Percentiles rank a stretch among this genome's conserved stretches.
phyloP scores from a whole-genome alignment of 805 yeast species.

The Torulaspora microellipsoides region DNA sequence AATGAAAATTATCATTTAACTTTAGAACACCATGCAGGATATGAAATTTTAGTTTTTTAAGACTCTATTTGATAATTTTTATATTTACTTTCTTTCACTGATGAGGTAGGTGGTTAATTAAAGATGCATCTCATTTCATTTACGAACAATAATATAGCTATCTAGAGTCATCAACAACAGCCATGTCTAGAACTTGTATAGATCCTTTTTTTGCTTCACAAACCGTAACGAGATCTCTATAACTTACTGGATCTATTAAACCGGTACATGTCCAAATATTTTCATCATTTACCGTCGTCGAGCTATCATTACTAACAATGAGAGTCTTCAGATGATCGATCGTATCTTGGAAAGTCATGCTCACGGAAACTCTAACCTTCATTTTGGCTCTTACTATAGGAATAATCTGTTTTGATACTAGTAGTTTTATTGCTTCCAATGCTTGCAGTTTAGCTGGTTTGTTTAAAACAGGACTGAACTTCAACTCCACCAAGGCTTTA shows the following conservation, averaged over 20 bases:
- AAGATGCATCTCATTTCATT: no score
- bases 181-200: slow-evolving; percentile 78
- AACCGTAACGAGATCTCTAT: slow-evolving; percentile 62
- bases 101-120: no score
- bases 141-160: neutral
- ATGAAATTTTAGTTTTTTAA: no score
- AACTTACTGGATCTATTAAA: slow-evolving; percentile 80
- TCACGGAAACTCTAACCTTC: slow-evolving; percentile 68
- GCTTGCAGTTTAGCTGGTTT: slow-evolving; percentile 86
- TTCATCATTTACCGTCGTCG: slow-evolving; percentile 41
- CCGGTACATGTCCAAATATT: slow-evolving; percentile 54
- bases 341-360: slow-evolving; percentile 40
- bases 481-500: slow-evolving; percentile 72
- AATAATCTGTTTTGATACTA: slow-evolving; percentile 73
- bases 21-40: no score
- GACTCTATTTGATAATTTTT: no score
- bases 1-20: no score
- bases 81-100: no score
- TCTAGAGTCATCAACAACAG: slow-evolving; percentile 61
- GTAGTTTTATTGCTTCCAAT: slow-evolving; percentile 76
- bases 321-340: slow-evolving; percentile 41
- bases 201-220: slow-evolving; percentile 55
- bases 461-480: slow-evolving; percentile 69
- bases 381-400: slow-evolving; percentile 94
- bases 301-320: slow-evolving; percentile 41